Base-by-base conservation (phyloP, 768 basidiomycete species). In the Leccinum aurantiacum region DNA sequence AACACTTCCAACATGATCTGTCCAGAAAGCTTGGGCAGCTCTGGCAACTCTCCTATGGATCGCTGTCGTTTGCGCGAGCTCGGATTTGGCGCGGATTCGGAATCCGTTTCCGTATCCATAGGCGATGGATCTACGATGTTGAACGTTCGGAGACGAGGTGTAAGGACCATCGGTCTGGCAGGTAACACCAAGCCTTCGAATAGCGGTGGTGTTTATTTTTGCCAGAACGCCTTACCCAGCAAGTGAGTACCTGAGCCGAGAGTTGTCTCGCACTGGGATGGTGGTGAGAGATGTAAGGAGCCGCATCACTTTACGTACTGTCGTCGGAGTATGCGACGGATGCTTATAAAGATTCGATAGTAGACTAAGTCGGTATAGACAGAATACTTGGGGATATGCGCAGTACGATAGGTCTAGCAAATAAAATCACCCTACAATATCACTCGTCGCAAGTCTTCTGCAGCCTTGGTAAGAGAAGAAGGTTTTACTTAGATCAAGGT, bases 1-100 rank as follows among this genome's bases (percentile, higher is more conserved):
- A 82, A 90, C 55, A 89, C 85, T 64, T 88, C 82, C 55, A 91
- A 80, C 63, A 85, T 75, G 38, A 84, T 74, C 54, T 87, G 83
- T 58, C 78, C 79, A 31, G 77, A 76, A 59, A 83, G 75, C 68
- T 76, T 78, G 49, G 84, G 88, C 61, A 83, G 69, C 24, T 75
- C 75, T 53, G 80, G 82, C 54, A 74, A 67, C 58, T 71, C 71
- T 60, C 65, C 69, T 53, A 65, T 50, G 55, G 75, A 72, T 59
- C 73, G 74, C 55, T 75, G 72, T 55, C 77, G 78, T 66, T 79
- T 80, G 70, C 77, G 70, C 49, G 69, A 68, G 47, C 58, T 58
- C 46, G 65, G 54, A 59, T 69, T 68, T 61, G 67, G 35, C 52
- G 62, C 65, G 58, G 63, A 63, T 58, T 74, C 74, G 60, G 64